phyloP scores from a whole-genome alignment of 805 yeast genomes.

The Saccharomycopsis malanga region DNA sequence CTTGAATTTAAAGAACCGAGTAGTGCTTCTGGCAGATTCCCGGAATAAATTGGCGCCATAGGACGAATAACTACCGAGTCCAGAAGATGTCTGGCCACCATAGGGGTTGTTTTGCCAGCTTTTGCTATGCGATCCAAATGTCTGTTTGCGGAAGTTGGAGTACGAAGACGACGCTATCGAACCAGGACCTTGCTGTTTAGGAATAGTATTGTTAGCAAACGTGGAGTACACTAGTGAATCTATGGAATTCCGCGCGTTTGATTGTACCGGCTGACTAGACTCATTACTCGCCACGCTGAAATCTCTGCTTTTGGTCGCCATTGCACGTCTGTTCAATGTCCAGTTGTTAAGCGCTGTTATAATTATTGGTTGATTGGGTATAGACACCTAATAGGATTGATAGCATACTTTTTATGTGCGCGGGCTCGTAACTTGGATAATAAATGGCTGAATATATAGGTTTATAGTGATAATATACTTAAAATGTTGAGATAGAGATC shows the following conservation, averaged over 20 bases:
- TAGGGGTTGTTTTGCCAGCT: constrained; percentile 1
- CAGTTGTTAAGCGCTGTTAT: no score
- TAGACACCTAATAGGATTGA: no score
- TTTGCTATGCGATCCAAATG: constrained; percentile 1
- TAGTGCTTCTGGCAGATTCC: constrained; percentile 14
- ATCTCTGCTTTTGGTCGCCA: not conserved
- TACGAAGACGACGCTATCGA: constrained; percentile 22
- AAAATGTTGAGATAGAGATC: no score
- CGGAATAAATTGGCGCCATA: constrained; percentile 3
- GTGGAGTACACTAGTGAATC: constrained; percentile 11
- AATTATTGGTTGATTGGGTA: no score
- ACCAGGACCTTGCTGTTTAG: constrained; percentile 13
- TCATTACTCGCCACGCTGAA: not conserved
- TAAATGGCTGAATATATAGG: no score
- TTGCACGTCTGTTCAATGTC: no score
- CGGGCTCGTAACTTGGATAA: no score
- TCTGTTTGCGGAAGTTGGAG: constrained; percentile 19
- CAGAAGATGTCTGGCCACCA: not conserved
- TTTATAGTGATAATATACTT: no score
- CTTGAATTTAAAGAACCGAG: constrained; percentile 21
- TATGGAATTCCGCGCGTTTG: constrained; percentile 8
- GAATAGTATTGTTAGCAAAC: constrained; percentile 8
- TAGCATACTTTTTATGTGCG: no score
- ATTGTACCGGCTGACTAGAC: not conserved
- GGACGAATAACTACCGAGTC: not conserved